Evolutionary conservation across 2,329 filamentous ascomycete genomes (phyloP).

Genomic region (Magnaporthiopsis rhizophila): DNA sequence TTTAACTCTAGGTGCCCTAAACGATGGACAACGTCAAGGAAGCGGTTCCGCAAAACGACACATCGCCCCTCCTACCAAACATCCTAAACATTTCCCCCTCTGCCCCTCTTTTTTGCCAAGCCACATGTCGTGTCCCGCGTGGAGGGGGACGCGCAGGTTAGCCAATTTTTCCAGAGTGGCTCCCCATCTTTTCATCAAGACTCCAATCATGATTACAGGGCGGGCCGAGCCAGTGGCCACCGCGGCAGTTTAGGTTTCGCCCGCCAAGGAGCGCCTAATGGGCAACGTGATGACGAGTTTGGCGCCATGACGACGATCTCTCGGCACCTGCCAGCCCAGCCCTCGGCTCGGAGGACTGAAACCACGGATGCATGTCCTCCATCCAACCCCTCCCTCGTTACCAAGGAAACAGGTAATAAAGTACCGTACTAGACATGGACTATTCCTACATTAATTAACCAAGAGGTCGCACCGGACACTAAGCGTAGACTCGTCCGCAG

Average conservation of each 20-base stretch:
- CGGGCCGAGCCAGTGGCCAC: not conserved
- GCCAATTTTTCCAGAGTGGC: not conserved
- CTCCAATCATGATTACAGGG: not conserved
- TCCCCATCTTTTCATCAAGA: not conserved
- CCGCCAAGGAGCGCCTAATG: not conserved
- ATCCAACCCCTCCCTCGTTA: not conserved
- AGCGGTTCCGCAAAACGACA: not conserved
- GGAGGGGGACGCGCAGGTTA: not conserved
- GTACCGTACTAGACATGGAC: too few species aligned
- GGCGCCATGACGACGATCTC: not conserved
- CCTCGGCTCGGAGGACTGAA: not conserved
- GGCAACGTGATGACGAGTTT: not conserved
- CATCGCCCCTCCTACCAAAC: not conserved
- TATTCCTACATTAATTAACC: not conserved
- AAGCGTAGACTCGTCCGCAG: conserved; percentile 24
- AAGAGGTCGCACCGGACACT: not conserved
- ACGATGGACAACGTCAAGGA: not conserved
- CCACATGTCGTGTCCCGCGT: not conserved
- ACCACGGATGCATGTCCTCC: not conserved
- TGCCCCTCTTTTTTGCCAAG: not conserved
- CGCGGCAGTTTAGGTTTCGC: not conserved
- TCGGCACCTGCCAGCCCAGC: not conserved
- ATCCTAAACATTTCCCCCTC: not conserved
- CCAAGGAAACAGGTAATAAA: not conserved
- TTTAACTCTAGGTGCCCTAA: not conserved